Conservation (phyloP, 371 early-diverging fungal genomes). For the Circinella umbellata region DNA sequence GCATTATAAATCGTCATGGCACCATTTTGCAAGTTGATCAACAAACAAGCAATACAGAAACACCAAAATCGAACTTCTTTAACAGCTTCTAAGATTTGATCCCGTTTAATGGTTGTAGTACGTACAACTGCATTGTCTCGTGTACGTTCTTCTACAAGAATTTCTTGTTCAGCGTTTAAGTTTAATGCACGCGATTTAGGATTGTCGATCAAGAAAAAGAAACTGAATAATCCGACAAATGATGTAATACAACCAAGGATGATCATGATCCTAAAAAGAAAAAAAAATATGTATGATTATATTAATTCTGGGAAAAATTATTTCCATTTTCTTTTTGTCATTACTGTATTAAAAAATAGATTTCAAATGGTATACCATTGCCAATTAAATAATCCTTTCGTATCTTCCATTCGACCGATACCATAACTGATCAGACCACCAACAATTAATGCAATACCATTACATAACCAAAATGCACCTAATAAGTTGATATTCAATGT, state of each 20-base stretch:
- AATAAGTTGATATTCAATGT: neutral
- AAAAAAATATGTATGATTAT: neutral
- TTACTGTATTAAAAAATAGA: too few species aligned
- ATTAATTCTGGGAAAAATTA: too few species aligned
- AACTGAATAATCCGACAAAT: slow-evolving; percentile 27
- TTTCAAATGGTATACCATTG: too few species aligned
- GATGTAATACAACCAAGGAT: slow-evolving; percentile 36
- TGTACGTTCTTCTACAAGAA: slow-evolving; percentile 41
- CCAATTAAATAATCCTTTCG: slow-evolving; percentile 53
- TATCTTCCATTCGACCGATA: slow-evolving; percentile 49
- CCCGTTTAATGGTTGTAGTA: slow-evolving; percentile 34
- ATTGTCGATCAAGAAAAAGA: slow-evolving; percentile 43
- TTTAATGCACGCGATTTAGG: slow-evolving; percentile 32
- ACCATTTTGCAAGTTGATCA: slow-evolving; percentile 44
- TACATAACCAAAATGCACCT: slow-evolving; percentile 47
- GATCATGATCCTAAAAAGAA: slow-evolving; percentile 50
- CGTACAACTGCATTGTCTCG: slow-evolving; percentile 43
- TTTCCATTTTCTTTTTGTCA: too few species aligned
- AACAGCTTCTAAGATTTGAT: slow-evolving; percentile 42
- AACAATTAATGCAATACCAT: slow-evolving; percentile 55
- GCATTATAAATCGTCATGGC: slow-evolving; percentile 41
- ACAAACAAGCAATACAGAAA: slow-evolving; percentile 29
- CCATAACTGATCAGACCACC: slow-evolving; percentile 70
- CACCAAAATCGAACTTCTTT: slow-evolving; percentile 42
- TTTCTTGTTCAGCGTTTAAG: slow-evolving; percentile 41